Percentiles rank a stretch among this genome's conserved stretches.
Conservation (phyloP, 2,329 filamentous ascomycete genomes). For the Ophiostoma triangulosporum region DNA sequence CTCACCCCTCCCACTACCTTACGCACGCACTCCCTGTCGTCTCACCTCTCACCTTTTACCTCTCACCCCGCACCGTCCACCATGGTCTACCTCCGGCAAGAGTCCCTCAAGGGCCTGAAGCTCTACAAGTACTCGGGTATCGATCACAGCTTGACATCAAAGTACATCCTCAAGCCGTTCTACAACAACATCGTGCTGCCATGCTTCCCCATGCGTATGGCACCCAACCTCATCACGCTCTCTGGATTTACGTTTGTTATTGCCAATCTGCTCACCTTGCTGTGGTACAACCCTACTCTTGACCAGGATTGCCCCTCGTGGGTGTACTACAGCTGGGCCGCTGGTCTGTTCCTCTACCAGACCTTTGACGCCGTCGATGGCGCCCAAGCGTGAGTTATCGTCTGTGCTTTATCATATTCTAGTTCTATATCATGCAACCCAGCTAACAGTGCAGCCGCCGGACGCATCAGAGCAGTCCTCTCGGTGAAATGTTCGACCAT, state of each 20-base stretch:
- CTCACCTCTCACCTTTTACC: background rate
- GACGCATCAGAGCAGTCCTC: conserved; percentile 80
- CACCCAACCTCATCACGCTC: conserved; percentile 75
- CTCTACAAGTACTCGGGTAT: conserved; percentile 93
- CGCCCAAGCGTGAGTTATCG: conserved; percentile 61
- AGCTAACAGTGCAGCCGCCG: conserved; percentile 45
- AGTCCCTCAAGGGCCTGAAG: conserved; percentile 74
- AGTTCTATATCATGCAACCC: background rate
- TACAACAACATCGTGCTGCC: conserved; percentile 92
- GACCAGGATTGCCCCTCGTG: conserved; percentile 87
- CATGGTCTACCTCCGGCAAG: conserved; percentile 94
- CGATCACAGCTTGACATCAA: conserved; percentile 79
- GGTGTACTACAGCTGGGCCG: conserved; percentile 88
- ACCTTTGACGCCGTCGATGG: conserved; percentile 97
- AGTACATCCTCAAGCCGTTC: conserved; percentile 93
- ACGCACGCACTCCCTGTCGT: background rate
- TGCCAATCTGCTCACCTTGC: conserved; percentile 74
- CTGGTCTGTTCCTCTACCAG: conserved; percentile 89
- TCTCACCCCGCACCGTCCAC: no score
- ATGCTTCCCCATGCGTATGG: conserved; percentile 92
- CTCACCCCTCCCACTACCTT: background rate
- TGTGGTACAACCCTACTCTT: conserved; percentile 92
- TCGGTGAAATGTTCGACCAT: conserved; percentile 95
- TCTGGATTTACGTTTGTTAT: conserved; percentile 84
- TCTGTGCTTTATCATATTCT: background rate